Evolutionary conservation across 2,329 filamentous ascomycete genomes (phyloP), one percentile per base, ranked within the genome.

Genomic region (Metarhizium brunneum): DNA sequence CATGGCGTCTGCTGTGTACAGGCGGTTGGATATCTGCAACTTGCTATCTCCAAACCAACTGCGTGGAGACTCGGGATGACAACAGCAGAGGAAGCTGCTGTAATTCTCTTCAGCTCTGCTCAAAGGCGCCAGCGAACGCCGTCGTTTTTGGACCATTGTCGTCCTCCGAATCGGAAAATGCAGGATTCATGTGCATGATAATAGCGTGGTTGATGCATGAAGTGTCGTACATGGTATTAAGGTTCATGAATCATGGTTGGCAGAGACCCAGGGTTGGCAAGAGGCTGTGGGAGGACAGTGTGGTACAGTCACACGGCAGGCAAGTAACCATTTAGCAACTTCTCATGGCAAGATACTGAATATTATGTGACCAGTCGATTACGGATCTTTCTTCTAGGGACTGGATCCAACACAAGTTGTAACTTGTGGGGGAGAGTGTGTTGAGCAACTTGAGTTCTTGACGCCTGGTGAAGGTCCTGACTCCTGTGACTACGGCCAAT

Each of bases 121-220:
- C 14, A 30, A 14, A 6, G 11, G 30, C 20, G 20, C 45, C 25
- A 48, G 30, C 42, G 20, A 48, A 48, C 25, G 45, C 20, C 45
- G 16, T 48, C 45, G 11, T 48, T 30, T 30, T 6, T n/a, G 13
- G 45, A 14, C 20, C 45, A 2, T 11, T 48, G 3, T 5, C 25
- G 8, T 48, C 13, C 42, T 30, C 48, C 16, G 45, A 36, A 36
- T 50, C 25, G 36, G 47, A 13, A 43, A 45, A 45, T 40, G 40
- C 43, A n/a, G 40, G 20, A 35, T 20, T 25, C 38, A 47, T 55
- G 42, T 36, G 42, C 48, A 47, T 52, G n/a, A 36, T 35, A 45
- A 49, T 47, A 48, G 42, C 49, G 36, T 50, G 50, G 50, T n/a
- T n/a, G 38, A 36, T 40, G 54, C 54, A 52, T 48, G 25, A 48